Base-by-base conservation (phyloP, 352 stramenopile species). In the Phytopythium helicoides region DNA sequence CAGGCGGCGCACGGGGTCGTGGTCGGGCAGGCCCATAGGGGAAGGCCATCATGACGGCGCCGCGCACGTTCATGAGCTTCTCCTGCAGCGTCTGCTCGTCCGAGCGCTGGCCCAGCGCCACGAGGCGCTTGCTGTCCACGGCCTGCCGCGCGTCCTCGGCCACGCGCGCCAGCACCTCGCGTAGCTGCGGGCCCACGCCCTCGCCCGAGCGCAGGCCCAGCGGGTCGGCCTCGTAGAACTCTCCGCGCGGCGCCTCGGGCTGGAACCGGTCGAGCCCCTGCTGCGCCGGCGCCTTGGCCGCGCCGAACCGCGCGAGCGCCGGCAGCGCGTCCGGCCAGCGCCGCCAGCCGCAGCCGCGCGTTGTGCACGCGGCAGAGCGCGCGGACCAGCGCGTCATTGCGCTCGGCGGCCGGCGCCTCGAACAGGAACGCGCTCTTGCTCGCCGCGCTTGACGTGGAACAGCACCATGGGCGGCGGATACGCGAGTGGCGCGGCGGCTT, bases 41-140 rank as follows among this genome's bases (percentile, higher is more conserved):
- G 64, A 97, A 99, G n/a, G 89, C 89, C 76, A 96, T 97, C 52
- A 78, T 95, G 28, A 98, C 87, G 9, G 91, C 91, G 18, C 89
- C 92, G 6, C 89, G 73, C 36, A 98, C 92, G 62, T 94, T 97
- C 54, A 90, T 75, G 37, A 98, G 76, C 64, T 98, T 98, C 56
- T 98, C 92, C 25, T 92, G 48, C 18, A 98, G 67, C 12, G 75
- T 66, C 6, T 64, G 64, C 39, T 81, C 59, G 19, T 70, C 79
- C 28, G 93, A 67, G 33, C 65, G 62, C 23, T 91, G 61, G 39
- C 89, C 82, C n/a, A 64, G 73, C 21, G 66, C 58, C 15, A 96
- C 72, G 56, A 94, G 82, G 9, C 74, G 68, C 62, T 83, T 73
- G 42, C 64, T 76, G 54, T 88, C 73, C 40, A 96, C 48, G 54